Evolutionary conservation across 2,329 filamentous ascomycete genomes (phyloP).

Genomic region (Ophiosphaerella herpotricha): DNA sequence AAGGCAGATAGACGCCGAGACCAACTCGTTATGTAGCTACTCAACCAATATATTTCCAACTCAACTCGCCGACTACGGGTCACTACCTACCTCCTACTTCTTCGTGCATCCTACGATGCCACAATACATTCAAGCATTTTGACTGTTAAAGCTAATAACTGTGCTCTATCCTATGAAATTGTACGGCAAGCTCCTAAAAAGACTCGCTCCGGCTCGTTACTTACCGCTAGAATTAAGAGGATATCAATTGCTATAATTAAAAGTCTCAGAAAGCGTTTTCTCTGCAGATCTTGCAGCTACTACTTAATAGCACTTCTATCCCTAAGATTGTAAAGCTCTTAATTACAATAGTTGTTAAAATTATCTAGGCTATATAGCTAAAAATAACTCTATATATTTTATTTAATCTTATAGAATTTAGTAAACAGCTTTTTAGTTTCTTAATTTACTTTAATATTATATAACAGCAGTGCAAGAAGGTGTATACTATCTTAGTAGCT

Average conservation of each 20-base stretch:
- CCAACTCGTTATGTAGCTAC: too few species aligned
- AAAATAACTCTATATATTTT: neutral
- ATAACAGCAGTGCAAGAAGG: neutral
- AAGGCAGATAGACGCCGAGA: too few species aligned
- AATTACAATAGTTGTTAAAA: conserved; percentile 8
- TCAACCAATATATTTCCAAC: too few species aligned
- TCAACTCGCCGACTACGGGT: too few species aligned
- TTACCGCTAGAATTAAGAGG: conserved; percentile 12
- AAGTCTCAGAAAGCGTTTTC: conserved; percentile 3
- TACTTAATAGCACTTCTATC: conserved; percentile 5
- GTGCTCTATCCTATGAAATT: conserved; percentile 10
- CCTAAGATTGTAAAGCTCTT: neutral
- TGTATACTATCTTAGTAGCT: conserved; percentile 1
- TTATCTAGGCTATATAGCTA: conserved; percentile 2
- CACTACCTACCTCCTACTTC: too few species aligned
- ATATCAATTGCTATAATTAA: conserved; percentile 7
- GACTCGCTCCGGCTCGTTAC: conserved; percentile 7
- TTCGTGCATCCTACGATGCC: too few species aligned
- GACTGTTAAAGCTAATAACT: too few species aligned
- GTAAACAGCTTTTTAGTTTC: conserved; percentile 5
- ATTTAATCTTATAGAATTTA: conserved; percentile 1
- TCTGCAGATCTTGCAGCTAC: conserved; percentile 3
- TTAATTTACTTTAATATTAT: conserved; percentile 1
- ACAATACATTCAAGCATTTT: too few species aligned
- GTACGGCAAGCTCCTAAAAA: conserved; percentile 12